Evolutionary conservation across 2,329 filamentous ascomycete species (phyloP), one percentile per base, ranked within the genome.

Genomic region (Trichophyton verrucosum): DNA sequence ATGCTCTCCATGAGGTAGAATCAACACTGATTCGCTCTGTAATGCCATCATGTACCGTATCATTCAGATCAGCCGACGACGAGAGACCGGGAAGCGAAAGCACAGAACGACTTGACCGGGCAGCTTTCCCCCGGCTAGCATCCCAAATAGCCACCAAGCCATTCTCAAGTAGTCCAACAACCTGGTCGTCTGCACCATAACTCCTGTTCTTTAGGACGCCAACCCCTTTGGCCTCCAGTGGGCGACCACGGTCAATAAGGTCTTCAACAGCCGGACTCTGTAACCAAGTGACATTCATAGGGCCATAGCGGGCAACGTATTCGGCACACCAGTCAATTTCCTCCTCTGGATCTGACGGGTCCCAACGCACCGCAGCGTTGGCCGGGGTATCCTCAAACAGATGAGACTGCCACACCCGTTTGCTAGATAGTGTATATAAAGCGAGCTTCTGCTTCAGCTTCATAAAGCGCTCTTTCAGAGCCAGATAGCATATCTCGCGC

Each of bases 101-200:
- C 0, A 86, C 87, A 0, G 85, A 77, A 20, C 75, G 75, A 71
- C 87, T 94, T 63, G 81, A 81, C 0, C 82, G 84, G 9, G 88
- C 65, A 36, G 94, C 82, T 2, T 78, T 81, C 56, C 75, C 75
- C 33, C 71, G 68, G 60, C 81, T 83, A 58, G 89, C 76, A 69
- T 95, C 88, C 91, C 91, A 96, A 5, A 96, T 74, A 66, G 86
- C 89, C n/a, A 96, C 81, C 58, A 88, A 90, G 0, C 91, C 91
- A 69, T 96, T 89, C 61, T 95, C 89, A 6, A 96, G 77, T 1
- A 91, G 89, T 0, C 87, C 86, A 15, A 95, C 80, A 0, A 89
- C 84, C 60, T 86, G 77, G 24, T 82, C 77, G 17, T 81, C 74
- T n/a, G 78, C 75, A 38, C 78, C 79, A 0, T 78, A 77, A 22